Evolutionary conservation across 345 rosid genomes (phyloP), one percentile per base, ranked within the genome.

Genomic region (Garcia nutans): DNA sequence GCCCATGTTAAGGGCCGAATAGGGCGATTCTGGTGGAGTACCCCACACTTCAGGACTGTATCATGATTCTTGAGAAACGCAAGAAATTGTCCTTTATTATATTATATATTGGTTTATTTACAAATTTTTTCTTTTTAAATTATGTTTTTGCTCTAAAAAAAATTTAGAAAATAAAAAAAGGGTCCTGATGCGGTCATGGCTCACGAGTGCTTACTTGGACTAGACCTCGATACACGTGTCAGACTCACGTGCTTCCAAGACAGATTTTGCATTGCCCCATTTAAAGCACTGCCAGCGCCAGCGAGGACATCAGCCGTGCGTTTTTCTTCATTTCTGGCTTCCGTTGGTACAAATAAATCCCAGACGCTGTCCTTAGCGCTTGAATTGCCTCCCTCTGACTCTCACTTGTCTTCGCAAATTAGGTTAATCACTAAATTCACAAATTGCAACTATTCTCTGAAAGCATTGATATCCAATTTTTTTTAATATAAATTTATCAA

Each of bases 41-140:
- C 73, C 74, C 80, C 66, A 77, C 74, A 37, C 13, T 16, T 1
- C 19, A 6, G 57, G 20, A 59, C 70, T 17, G 22, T 37, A 52
- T 64, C 68, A 20, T 59, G 78, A 71, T 60, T 78, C 82, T 75
- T 81, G 85, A 62, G 82, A 82, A 82, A 73, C 73, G 47, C 42
- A 10, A 23, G 45, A 7, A 54, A 20, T 16, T 61, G 62, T 33
- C 77, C 24, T 58, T 58, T 65, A 10, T 66, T 24, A 45, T 47
- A 47, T 47, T 45, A 7, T 45, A 8, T 50, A 28, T 28, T 28
- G 31, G 31, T 28, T 28, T 1, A 28, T 28, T 28, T 28, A 28
- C 1, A 28, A 28, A 28, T 1, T 28, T 28, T 28, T 28, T 1
- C 2, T 28, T 28, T 1, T 1, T 1, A 28, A 28, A 28, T 1